A percentile compares a stretch with the other conserved stretches of the same genome.
phyloP scores from a whole-genome alignment of 2,329 filamentous ascomycete species.

The Ilyonectria destructans region DNA sequence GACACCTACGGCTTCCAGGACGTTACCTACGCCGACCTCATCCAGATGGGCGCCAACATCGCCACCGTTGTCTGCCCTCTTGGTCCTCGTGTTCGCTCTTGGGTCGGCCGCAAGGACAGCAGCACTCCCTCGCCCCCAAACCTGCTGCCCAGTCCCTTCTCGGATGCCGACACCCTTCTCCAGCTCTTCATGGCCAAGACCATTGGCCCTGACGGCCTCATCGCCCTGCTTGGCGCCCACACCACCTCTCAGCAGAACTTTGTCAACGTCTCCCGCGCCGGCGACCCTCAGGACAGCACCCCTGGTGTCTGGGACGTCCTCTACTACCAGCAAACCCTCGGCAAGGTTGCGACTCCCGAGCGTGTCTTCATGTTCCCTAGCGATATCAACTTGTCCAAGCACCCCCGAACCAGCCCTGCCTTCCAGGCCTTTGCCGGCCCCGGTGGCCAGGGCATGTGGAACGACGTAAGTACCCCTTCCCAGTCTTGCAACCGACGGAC shows the following conservation, averaged over 20 bases:
- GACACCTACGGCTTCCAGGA: conserved; percentile 50
- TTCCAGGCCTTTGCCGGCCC: conserved; percentile 57
- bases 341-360: conserved; percentile 49
- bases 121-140: conserved; percentile 56
- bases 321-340: conserved; percentile 63
- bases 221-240: conserved; percentile 71
- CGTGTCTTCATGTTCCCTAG: conserved; percentile 61
- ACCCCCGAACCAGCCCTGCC: conserved; percentile 55
- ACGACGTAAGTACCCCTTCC: conserved; percentile 53
- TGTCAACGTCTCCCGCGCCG: conserved; percentile 58
- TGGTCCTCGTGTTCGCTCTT: conserved; percentile 65
- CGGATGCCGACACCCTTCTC: conserved; percentile 65
- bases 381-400: conserved; percentile 58
- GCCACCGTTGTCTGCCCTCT: conserved; percentile 65
- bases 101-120: conserved; percentile 67
- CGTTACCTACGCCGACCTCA: conserved; percentile 69
- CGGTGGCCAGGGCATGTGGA: conserved; percentile 59
- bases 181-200: conserved; percentile 68
- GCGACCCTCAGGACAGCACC: conserved; percentile 67
- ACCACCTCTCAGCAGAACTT: conserved; percentile 66
- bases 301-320: conserved; percentile 69
- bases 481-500: neutral
- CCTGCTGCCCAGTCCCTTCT: conserved; percentile 61
- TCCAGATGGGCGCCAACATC: conserved; percentile 68
- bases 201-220: conserved; percentile 65